These are phyloP conservation scores for Melanogaster broomeanus DNA, from an alignment of 768 basidiomycete species.

Conservation along the genomic window DNA sequence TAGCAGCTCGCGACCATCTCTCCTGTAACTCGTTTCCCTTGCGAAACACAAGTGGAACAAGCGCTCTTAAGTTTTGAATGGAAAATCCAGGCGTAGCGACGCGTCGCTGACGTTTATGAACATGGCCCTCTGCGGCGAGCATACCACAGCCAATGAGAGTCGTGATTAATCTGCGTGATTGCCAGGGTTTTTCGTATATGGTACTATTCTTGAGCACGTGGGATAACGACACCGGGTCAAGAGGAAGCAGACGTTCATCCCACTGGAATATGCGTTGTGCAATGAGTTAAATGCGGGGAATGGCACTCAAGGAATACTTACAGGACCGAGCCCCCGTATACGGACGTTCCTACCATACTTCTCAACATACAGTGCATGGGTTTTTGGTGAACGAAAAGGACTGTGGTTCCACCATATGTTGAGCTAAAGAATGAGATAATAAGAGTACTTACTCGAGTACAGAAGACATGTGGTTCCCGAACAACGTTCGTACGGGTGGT, in stretches of 20 bases:
- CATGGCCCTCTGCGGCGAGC: slow-evolving; percentile 75
- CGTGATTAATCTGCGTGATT: slow-evolving; percentile 72
- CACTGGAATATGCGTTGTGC: slow-evolving; percentile 45
- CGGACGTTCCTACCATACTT: slow-evolving; percentile 71
- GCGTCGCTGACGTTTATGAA: slow-evolving; percentile 79
- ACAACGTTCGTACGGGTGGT: slow-evolving; percentile 51
- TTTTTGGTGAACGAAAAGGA: slow-evolving; percentile 51
- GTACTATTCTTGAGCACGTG: slow-evolving; percentile 74
- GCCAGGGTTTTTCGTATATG: slow-evolving; percentile 84
- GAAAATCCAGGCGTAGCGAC: slow-evolving; percentile 81
- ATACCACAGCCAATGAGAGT: slow-evolving; percentile 82
- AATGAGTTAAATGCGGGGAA: slow-evolving; percentile 10
- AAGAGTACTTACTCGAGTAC: slow-evolving; percentile 56
- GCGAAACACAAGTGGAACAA: slow-evolving; percentile 70
- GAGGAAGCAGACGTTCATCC: slow-evolving; percentile 77
- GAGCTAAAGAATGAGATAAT: neutral
- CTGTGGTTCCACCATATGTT: slow-evolving; percentile 32
- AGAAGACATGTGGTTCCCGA: slow-evolving; percentile 53
- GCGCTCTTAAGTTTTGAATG: slow-evolving; percentile 69
- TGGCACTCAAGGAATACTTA: slow-evolving; percentile 39
- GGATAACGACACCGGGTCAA: slow-evolving; percentile 74
- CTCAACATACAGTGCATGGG: slow-evolving; percentile 53
- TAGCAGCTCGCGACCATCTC: slow-evolving; percentile 58
- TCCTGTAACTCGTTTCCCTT: slow-evolving; percentile 65
- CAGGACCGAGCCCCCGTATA: slow-evolving; percentile 67